Conservation (phyloP, 139 green algal genomes). For the Chlamydomonas schloesseri region DNA sequence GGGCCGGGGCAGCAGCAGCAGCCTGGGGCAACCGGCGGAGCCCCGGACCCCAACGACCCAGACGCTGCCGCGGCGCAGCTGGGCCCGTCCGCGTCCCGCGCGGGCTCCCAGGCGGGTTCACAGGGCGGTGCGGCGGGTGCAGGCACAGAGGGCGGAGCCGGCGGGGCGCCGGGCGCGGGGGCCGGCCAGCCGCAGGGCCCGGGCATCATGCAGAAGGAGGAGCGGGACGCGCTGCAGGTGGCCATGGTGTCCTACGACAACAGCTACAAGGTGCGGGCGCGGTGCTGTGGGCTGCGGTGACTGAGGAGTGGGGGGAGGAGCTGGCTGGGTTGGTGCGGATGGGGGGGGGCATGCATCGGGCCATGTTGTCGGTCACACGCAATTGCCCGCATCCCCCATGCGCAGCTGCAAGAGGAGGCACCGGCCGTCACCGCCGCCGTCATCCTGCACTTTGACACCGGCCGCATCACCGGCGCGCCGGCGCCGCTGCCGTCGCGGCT, state of each 20-base stretch:
- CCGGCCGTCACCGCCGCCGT: constrained; percentile 12
- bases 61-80: not conserved
- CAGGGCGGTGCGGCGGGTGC: not conserved
- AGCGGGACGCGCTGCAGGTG: constrained; percentile 5
- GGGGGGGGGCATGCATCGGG: too few species aligned
- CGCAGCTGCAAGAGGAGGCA: constrained; percentile 2
- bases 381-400: too few species aligned
- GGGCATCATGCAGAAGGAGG: constrained; percentile 3
- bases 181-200: not conserved
- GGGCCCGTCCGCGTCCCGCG: not conserved
- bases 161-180: too few species aligned
- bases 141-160: not conserved
- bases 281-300: too few species aligned
- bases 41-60: not conserved
- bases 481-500: constrained; percentile 20
- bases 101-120: not conserved
- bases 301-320: too few species aligned
- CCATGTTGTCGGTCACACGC: too few species aligned
- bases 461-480: not conserved
- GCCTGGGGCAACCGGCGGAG: not conserved
- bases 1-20: not conserved
- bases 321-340: too few species aligned
- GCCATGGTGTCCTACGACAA: constrained; percentile 46
- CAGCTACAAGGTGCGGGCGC: constrained; percentile 29
- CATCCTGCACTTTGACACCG: constrained; percentile 16